Evolutionary conservation across 2,329 filamentous ascomycete genomes (phyloP), one percentile per base, ranked within the genome.

Genomic region (Penicillium hesseltinei): DNA sequence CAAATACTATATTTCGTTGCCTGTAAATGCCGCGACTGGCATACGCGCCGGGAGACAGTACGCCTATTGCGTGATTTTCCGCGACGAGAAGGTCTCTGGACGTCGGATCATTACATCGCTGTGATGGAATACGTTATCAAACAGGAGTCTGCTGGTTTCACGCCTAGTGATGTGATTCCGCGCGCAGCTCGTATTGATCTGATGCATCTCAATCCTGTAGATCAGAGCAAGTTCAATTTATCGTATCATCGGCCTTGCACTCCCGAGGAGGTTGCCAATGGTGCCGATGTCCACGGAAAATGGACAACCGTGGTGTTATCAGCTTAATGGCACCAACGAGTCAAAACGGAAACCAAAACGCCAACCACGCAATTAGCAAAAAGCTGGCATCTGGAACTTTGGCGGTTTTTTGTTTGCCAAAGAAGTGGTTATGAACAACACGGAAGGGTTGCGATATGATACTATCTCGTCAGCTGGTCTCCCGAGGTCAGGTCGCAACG

Each of bases 51-150:
- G 11, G 49, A 43, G 29, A 13, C 49, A n/a, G n/a, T 51, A 17
- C 19, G 49, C 13, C 21, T 51, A 6, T 10, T 51, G 39, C 29
- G 25, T 31, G 5, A 17, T 7, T 43, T 21, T 5, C 49, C 38
- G 15, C 49, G 49, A 9, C 38, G 49, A 51, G 49, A 51, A 33
- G 49, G 49, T 9, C 35, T 51, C 15, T 51, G 49, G 49, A 40
- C 49, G 2, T 51, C 49, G 8, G 38, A 31, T 25, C 38, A 29
- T 23, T 17, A 17, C 5, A 15, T 19, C 27, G 38, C 38, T 44
- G 4, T n/a, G 8, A 5, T 51, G 19, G 15, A 27, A 51, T 5
- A 42, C 4, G 38, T 51, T 40, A 42, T 51, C n/a, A 25, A 51
- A 15, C 25, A 33, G 13, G 49, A 51, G 38, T 51, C 49, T 23